Conservation (phyloP, 2,329 filamentous ascomycete genomes). For the Monilinia aucupariae region DNA sequence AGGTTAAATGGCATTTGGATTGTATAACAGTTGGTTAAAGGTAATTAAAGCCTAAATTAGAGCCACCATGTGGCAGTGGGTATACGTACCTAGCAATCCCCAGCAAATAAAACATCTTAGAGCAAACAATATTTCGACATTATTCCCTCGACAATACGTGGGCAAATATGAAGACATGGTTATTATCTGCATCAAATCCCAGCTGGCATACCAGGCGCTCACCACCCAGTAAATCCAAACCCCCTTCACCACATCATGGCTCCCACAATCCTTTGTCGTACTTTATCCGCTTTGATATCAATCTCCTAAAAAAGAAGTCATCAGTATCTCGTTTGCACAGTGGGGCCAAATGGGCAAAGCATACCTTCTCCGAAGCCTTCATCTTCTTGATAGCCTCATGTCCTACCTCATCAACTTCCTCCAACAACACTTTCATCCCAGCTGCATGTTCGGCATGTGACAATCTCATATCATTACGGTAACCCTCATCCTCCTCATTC, state of each 20-base stretch:
- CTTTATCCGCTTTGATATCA: slow-evolving; percentile 9
- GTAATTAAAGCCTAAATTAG: background rate
- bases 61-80: background rate
- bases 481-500: slow-evolving; percentile 18
- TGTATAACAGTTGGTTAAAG: background rate
- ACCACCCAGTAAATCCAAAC: background rate
- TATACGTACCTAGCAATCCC: background rate
- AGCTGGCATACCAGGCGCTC: background rate
- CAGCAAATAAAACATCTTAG: background rate
- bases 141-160: background rate
- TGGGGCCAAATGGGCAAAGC: background rate
- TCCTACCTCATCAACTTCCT: slow-evolving; percentile 25
- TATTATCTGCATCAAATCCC: background rate
- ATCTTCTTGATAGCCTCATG: slow-evolving; percentile 24
- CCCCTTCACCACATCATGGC: slow-evolving; percentile 10
- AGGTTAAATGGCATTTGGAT: background rate
- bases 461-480: slow-evolving; percentile 25
- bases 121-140: background rate
- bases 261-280: slow-evolving; percentile 1
- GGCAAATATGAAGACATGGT: background rate
- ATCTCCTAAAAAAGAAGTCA: slow-evolving; percentile 19
- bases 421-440: slow-evolving; percentile 22
- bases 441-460: slow-evolving; percentile 23
- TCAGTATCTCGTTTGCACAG: background rate
- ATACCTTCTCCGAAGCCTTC: slow-evolving; percentile 31